Conservation (phyloP, 257 asterid species). For the Primulina tabacum region DNA sequence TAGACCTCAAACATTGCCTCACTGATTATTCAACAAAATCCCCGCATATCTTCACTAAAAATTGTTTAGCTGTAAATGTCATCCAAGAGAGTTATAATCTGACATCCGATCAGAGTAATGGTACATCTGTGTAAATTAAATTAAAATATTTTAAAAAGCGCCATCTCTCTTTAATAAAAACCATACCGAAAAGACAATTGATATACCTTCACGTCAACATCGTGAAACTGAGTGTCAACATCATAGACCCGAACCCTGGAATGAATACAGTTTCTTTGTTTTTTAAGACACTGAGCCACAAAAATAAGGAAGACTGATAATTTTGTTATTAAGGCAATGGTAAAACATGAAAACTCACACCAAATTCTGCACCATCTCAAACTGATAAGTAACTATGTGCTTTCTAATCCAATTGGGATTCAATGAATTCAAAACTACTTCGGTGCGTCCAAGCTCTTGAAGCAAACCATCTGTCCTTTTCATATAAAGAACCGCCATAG, state of each 20-base stretch:
- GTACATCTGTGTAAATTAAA: slow-evolving; percentile 5
- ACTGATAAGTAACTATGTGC: slow-evolving; percentile 67
- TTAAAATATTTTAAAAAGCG: slow-evolving; percentile 12
- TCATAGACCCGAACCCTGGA: slow-evolving; percentile 89
- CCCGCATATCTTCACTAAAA: neutral
- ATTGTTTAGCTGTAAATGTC: neutral
- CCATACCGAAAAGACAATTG: slow-evolving; percentile 14
- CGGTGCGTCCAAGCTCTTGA: slow-evolving; percentile 89
- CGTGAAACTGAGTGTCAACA: slow-evolving; percentile 83
- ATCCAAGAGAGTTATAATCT: slow-evolving; percentile 3
- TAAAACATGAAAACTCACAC: slow-evolving; percentile 65
- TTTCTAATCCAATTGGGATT: slow-evolving; percentile 90
- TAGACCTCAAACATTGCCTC: neutral
- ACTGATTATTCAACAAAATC: slow-evolving; percentile 13
- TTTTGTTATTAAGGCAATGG: slow-evolving; percentile 21
- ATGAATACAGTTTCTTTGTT: slow-evolving; percentile 22
- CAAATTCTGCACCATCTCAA: slow-evolving; percentile 89
- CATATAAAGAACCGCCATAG: slow-evolving; percentile 76
- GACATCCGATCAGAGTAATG: slow-evolving; percentile 1
- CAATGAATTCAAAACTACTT: slow-evolving; percentile 87
- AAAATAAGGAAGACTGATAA: slow-evolving; percentile 11
- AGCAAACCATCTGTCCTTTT: slow-evolving; percentile 75
- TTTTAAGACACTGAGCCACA: slow-evolving; percentile 24
- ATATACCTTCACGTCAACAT: slow-evolving; percentile 69
- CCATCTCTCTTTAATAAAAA: slow-evolving; percentile 3